These are phyloP conservation scores for Yamadazyma sp. DNA, from an alignment of 805 yeast species.

Conservation along the genomic window DNA sequence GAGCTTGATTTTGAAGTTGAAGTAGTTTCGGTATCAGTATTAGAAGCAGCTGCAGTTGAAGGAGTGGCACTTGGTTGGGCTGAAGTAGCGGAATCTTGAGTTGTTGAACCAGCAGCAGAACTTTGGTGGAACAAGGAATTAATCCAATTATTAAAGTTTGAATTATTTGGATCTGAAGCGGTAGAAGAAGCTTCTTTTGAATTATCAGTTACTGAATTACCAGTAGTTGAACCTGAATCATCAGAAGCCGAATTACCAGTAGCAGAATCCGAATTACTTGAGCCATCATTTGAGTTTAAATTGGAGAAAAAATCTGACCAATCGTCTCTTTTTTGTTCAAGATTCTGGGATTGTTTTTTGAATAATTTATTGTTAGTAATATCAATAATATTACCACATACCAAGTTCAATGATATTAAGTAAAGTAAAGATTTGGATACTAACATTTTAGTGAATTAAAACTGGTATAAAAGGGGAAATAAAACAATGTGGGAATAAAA, in stretches of 20 bases:
- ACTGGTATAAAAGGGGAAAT: too few relatives aligned
- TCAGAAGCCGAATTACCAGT: background rate
- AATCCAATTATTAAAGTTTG: slow-evolving; percentile 6
- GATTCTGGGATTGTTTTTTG: background rate
- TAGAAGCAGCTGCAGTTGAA: slow-evolving; percentile 1
- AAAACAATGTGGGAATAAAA: too few relatives aligned
- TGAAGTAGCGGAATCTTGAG: background rate
- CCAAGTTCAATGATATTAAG: too few relatives aligned
- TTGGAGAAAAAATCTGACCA: slow-evolving; percentile 11
- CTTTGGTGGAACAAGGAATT: slow-evolving; percentile 2
- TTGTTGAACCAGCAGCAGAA: background rate
- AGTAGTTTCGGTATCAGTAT: background rate
- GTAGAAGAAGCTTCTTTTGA: background rate
- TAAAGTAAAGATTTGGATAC: too few relatives aligned
- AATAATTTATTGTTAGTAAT: background rate
- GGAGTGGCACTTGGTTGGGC: background rate
- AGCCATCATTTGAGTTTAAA: background rate
- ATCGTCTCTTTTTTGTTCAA: background rate
- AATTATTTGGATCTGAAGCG: slow-evolving; percentile 3
- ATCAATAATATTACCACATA: slow-evolving; percentile 1
- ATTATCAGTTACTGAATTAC: background rate
- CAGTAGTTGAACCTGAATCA: background rate
- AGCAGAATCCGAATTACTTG: background rate
- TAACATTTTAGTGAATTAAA: too few relatives aligned
- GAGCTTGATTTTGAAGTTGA: background rate